A percentile compares a stretch with the other conserved stretches of the same genome.
These are phyloP conservation scores for Chaetomiaceae sp. DNA, from an alignment of 2,329 filamentous ascomycete genomes.

Conservation along the genomic window DNA sequence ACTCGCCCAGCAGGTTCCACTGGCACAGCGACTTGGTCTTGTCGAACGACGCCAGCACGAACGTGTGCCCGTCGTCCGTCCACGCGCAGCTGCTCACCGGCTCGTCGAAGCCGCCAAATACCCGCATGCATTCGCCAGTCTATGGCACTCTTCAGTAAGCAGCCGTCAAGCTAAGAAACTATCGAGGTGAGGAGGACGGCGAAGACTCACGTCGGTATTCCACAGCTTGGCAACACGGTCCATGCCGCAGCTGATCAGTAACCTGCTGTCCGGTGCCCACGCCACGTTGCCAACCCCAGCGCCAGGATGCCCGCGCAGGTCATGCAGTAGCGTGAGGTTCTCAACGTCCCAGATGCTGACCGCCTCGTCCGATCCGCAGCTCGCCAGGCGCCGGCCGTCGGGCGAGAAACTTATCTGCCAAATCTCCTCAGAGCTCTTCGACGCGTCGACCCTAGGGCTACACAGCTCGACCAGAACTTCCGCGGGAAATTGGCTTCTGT, in stretches of 20 bases:
- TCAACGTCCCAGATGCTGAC: constrained; percentile 78
- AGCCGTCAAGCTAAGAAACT: not conserved
- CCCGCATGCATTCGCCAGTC: constrained; percentile 58
- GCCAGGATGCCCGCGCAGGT: constrained; percentile 57
- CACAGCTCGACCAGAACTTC: constrained; percentile 62
- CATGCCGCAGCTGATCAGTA: constrained; percentile 75
- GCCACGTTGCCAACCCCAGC: constrained; percentile 68
- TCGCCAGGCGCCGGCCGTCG: constrained; percentile 75
- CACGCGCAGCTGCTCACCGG: constrained; percentile 88
- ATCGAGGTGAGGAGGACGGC: too few species aligned
- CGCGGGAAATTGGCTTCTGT: constrained; percentile 71
- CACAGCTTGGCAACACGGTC: constrained; percentile 71
- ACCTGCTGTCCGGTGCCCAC: constrained; percentile 88
- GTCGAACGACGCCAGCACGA: constrained; percentile 75
- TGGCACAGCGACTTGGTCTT: constrained; percentile 59
- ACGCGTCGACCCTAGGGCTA: constrained; percentile 36
- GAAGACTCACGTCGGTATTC: constrained; percentile 57
- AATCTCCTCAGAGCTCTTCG: constrained; percentile 66
- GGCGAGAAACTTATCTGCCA: constrained; percentile 92
- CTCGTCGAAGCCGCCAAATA: constrained; percentile 66
- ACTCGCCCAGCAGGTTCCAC: constrained; percentile 60
- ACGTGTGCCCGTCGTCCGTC: constrained; percentile 68
- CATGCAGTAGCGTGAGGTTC: constrained; percentile 59
- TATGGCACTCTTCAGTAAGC: constrained; percentile 29
- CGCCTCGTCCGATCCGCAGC: constrained; percentile 66